phyloP scores from a whole-genome alignment of 352 stramenopile species.

The Phytopythium montanum region DNA sequence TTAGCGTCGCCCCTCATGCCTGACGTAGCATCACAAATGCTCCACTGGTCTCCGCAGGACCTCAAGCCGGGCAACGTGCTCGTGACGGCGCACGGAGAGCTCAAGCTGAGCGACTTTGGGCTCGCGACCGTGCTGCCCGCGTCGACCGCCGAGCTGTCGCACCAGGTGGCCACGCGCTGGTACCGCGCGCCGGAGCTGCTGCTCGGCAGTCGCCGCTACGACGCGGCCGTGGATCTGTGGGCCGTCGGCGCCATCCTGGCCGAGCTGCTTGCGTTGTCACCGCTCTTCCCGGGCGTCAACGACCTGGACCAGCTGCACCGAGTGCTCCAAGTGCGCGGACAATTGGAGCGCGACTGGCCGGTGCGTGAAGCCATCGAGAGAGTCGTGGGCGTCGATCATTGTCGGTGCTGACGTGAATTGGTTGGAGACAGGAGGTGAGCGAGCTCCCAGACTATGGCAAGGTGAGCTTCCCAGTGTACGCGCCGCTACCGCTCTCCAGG shows the following conservation, averaged over 20 bases:
- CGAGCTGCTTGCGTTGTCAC: conserved; percentile 53
- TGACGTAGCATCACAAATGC: too few species aligned
- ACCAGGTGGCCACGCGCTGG: conserved; percentile 80
- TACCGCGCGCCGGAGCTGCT: conserved; percentile 82
- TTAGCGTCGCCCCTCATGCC: neutral
- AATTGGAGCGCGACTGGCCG: conserved; percentile 50
- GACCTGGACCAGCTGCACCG: conserved; percentile 82
- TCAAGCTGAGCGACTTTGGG: conserved; percentile 83
- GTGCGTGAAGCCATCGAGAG: conserved; percentile 15
- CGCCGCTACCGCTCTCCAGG: conserved; percentile 29
- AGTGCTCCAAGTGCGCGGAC: conserved; percentile 63
- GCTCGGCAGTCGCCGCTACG: conserved; percentile 63
- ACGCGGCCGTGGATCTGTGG: conserved; percentile 70
- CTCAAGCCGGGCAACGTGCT: conserved; percentile 76
- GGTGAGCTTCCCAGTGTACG: conserved; percentile 57
- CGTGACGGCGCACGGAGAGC: conserved; percentile 36
- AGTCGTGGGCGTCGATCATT: neutral
- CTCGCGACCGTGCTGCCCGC: conserved; percentile 62
- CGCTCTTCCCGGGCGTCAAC: conserved; percentile 76
- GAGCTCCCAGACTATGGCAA: conserved; percentile 68
- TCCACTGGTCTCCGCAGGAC: conserved; percentile 26
- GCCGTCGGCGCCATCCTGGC: conserved; percentile 58
- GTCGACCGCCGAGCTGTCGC: conserved; percentile 38
- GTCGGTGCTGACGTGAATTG: neutral
- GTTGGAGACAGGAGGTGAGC: conserved; percentile 19